phyloP scores from a whole-genome alignment of 1,139 yeast genomes.

The Hyphopichia pseudoburtonii region DNA sequence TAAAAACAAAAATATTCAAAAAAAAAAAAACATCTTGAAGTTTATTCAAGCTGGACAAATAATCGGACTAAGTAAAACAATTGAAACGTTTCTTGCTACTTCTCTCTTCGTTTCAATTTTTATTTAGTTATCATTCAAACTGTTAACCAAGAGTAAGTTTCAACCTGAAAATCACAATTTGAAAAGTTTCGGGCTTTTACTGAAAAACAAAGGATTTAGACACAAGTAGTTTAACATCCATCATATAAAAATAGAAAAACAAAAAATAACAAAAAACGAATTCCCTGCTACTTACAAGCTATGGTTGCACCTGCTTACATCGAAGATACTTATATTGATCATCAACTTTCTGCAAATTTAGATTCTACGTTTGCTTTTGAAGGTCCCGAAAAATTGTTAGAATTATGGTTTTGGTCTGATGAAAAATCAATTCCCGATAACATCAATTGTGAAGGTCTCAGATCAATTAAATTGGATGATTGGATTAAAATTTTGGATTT shows the following conservation, averaged over 20 bases:
- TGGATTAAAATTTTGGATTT: slow-evolving; percentile 77
- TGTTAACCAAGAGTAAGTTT: slow-evolving; percentile 43
- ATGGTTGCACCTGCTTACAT: slow-evolving; percentile 49
- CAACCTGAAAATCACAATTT: too few species aligned
- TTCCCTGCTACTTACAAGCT: slow-evolving; percentile 11
- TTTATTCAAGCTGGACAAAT: neutral
- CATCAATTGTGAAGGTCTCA: slow-evolving; percentile 46
- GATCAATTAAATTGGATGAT: slow-evolving; percentile 61
- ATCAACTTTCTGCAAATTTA: slow-evolving; percentile 71
- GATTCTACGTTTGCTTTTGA: slow-evolving; percentile 93
- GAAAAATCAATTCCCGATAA: slow-evolving; percentile 37
- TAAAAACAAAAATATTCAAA: neutral
- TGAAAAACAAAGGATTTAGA: neutral
- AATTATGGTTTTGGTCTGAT: slow-evolving; percentile 75
- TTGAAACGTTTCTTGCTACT: slow-evolving; percentile 54
- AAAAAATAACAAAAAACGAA: slow-evolving; percentile 6
- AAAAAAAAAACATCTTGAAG: neutral
- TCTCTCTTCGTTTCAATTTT: slow-evolving; percentile 46
- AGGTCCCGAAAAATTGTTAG: slow-evolving; percentile 94
- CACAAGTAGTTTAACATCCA: too few species aligned
- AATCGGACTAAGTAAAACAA: slow-evolving; percentile 5
- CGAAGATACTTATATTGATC: slow-evolving; percentile 63
- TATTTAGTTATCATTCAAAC: slow-evolving; percentile 14
- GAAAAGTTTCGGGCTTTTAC: too few species aligned
- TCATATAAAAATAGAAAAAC: slow-evolving; percentile 7